Evolutionary conservation across 345 rosid species (phyloP).

Genomic region (Sonneratia caseolaris): DNA sequence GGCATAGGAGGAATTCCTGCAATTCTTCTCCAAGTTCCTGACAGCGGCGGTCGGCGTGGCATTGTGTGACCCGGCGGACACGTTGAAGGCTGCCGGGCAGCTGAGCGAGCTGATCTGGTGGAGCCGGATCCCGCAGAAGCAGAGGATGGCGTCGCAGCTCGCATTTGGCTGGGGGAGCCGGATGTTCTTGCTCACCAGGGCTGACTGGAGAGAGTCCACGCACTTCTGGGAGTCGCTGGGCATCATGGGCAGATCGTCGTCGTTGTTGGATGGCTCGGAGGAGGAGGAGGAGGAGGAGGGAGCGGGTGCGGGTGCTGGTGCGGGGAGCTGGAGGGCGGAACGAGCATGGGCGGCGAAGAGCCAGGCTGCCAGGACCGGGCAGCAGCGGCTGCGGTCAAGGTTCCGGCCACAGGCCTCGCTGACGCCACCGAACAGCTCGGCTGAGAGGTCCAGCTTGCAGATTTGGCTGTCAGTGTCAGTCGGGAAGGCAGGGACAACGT

Average conservation of each 20-base stretch:
- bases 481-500: conserved; percentile 87
- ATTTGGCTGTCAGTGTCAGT: conserved; percentile 51
- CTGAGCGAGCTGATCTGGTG: conserved; percentile 91
- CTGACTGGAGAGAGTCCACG: conserved; percentile 75
- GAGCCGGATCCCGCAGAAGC: conserved; percentile 92
- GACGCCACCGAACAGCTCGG: conserved; percentile 95
- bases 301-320: conserved; percentile 46
- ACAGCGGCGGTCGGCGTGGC: conserved; percentile 90
- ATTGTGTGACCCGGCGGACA: conserved; percentile 49
- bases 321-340: conserved; percentile 63
- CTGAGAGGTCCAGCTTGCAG: conserved; percentile 86
- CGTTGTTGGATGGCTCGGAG: conserved; percentile 20
- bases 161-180: conserved; percentile 76
- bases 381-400: conserved; percentile 89
- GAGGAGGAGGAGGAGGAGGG: conserved; percentile 47
- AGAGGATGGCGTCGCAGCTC: conserved; percentile 74
- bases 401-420: conserved; percentile 71
- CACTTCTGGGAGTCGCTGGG: conserved; percentile 97
- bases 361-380: conserved; percentile 96
- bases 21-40: conserved; percentile 73
- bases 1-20: conserved; percentile 76
- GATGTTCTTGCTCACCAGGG: conserved; percentile 66
- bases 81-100: conserved; percentile 90
- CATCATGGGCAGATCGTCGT: conserved; percentile 65
- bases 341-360: conserved; percentile 93